A percentile compares a stretch with the other conserved stretches of the same genome.
Evolutionary conservation across 2,329 filamentous ascomycete genomes (phyloP).

Genomic region (Paecilomyces variotii): DNA sequence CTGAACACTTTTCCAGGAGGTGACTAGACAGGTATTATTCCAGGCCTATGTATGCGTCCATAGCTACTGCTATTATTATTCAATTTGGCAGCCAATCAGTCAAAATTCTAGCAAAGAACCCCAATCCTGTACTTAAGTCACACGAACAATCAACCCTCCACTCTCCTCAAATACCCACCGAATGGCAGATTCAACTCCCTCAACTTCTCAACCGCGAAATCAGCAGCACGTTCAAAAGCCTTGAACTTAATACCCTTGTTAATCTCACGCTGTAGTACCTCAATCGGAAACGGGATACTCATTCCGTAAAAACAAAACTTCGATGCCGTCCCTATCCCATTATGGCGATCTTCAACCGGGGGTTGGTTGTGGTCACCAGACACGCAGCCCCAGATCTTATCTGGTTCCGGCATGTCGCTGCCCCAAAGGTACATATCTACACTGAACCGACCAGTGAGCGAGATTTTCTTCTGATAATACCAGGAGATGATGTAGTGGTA

Average conservation of each 20-base stretch:
- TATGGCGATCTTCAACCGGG: not conserved
- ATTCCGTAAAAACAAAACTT: not conserved
- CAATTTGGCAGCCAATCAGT: too few relatives aligned
- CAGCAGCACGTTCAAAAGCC: not conserved
- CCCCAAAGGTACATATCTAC: not conserved
- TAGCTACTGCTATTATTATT: too few relatives aligned
- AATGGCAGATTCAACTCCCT: not conserved
- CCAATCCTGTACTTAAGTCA: too few relatives aligned
- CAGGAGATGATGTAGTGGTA: not conserved
- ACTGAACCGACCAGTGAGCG: not conserved
- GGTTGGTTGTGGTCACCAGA: not conserved
- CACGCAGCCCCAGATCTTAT: not conserved
- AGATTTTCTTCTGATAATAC: not conserved
- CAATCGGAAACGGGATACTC: not conserved
- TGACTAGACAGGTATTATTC: too few relatives aligned
- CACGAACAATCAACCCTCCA: too few relatives aligned
- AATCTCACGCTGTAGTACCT: not conserved
- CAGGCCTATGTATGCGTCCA: too few relatives aligned
- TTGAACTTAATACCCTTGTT: not conserved
- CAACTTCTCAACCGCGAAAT: not conserved
- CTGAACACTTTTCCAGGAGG: too few relatives aligned
- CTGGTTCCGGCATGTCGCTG: not conserved
- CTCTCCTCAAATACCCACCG: too few relatives aligned
- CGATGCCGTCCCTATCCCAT: not conserved
- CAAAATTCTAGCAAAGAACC: too few relatives aligned